Evolutionary conservation across 768 basidiomycete species (phyloP), one percentile per base, ranked within the genome.

Genomic region (Amanita pseudoporphyria): DNA sequence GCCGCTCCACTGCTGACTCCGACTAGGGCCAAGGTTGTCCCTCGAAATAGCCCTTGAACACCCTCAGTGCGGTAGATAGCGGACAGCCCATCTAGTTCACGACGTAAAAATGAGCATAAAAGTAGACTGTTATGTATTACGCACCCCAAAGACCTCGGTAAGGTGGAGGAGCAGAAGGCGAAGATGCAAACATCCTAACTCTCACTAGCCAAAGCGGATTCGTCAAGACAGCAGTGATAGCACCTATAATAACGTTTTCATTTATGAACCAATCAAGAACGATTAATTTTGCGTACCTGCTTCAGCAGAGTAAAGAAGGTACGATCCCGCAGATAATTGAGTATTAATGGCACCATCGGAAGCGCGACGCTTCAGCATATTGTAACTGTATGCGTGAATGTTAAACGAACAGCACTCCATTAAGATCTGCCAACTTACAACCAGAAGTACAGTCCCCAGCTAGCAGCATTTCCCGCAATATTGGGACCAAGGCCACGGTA

Each of bases 201-300:
- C 95, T 88, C 49, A 98, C 87, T 12, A 98, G 87, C 95, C 95
- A 98, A 57, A 97, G 81, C 0, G 95, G 96, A 64, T 99, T 98
- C 6, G 95, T 99, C 62, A 96, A 76, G 59, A 98, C 70, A 1
- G 96, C 93, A 3, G 94, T 96, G 14, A 81, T 82, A 10, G 94
- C 88, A 70, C 95, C 95, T 98, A 57, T 33, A 32, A 16, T 9
- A 18, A 19, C 39, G 12, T 26, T 26, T 31, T n/a, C 22, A 26
- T 32, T 40, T 12, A 54, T 12, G 26, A 32, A 46, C 36, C 19
- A 22, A 36, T 32, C 16, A 43, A 14, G 16, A 3, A 30, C 33
- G 47, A 47, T 49, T 48, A 37, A 18, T 36, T 42, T 49, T 63
- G 82, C 92, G 78, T 69, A 97, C 95, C 96, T 61, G 95, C 91